Evolutionary conservation across 2,329 filamentous ascomycete genomes (phyloP).

Genomic region (Xylaria sp.): DNA sequence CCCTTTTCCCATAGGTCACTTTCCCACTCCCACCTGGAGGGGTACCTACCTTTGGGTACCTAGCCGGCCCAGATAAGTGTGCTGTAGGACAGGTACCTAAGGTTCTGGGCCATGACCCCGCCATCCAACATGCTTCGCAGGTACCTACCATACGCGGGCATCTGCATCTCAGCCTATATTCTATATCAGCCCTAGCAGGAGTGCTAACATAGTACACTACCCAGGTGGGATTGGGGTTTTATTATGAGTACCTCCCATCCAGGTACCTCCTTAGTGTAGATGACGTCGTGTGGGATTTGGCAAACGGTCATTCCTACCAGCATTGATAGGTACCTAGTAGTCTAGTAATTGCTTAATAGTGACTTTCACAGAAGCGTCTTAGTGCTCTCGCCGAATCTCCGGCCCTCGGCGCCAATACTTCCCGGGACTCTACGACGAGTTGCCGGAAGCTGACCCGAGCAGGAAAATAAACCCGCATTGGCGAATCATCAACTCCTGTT

Average conservation of each 20-base stretch:
- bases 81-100: background rate
- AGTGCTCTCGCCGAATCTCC: constrained; percentile 15
- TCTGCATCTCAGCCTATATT: no score
- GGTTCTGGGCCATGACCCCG: constrained; percentile 1
- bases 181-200: no score
- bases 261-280: no score
- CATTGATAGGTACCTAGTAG: background rate
- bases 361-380: constrained; percentile 18
- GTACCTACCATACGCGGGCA: no score
- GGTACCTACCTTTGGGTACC: background rate
- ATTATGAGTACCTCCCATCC: no score
- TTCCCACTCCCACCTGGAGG: no score
- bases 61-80: background rate
- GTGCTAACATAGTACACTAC: no score
- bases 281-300: background rate
- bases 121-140: background rate
- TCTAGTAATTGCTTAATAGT: background rate
- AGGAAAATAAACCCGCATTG: constrained; percentile 28
- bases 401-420: constrained; percentile 3
- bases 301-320: background rate
- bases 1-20: no score
- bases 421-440: constrained; percentile 8
- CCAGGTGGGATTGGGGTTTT: no score
- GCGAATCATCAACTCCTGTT: constrained; percentile 18
- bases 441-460: constrained; percentile 18